Evolutionary conservation across 805 yeast genomes (phyloP), one percentile per base, ranked within the genome.

Genomic region (Candida saitoana): DNA sequence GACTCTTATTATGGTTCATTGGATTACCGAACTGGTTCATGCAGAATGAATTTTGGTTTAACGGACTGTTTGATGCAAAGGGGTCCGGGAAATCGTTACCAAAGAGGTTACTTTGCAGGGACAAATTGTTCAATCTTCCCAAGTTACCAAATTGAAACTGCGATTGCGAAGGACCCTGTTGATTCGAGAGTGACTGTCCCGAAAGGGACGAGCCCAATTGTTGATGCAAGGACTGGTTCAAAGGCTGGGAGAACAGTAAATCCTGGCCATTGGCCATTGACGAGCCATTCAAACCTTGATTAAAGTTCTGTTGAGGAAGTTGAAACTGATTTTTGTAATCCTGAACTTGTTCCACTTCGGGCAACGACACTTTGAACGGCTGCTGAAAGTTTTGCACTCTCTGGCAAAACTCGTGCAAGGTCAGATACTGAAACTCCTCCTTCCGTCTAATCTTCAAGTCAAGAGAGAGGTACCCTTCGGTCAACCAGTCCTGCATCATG

Each of bases 401-500:
- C 18, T 64, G 65, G 47, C 79, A 73, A 43, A 85, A 72, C 9
- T 75, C 78, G 16, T 69, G 71, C 44, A 88, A 67, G 0, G 83
- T 61, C 27, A 64, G 65, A 57, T 65, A 85, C 11, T 50, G 55
- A 0, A 57, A 37, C 45, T 82, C 87, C 36, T 74, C 83, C 16
- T 69, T 74, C 24, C 91, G 74, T 42, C 84, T 73, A 42, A 88
- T 65, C 32, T 64, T 63, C 47, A 87, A 65, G 44, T 73, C 78
- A 8, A 67, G 69, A 31, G 65, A 65, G 49, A 87, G 68, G 62
- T 82, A 85, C 2, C 80, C 78, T 34, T 73, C 74, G 6, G 74
- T 55, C 44, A 74, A 78, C 96, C 96, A 87, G 39, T 69, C 78
- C 49, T 85, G 90, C 96, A 87, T 87, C 62, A 74, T 63, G 18